These are phyloP conservation scores for Calonectria crousiana DNA, from an alignment of 2,329 filamentous ascomycete genomes.

Conservation along the genomic window DNA sequence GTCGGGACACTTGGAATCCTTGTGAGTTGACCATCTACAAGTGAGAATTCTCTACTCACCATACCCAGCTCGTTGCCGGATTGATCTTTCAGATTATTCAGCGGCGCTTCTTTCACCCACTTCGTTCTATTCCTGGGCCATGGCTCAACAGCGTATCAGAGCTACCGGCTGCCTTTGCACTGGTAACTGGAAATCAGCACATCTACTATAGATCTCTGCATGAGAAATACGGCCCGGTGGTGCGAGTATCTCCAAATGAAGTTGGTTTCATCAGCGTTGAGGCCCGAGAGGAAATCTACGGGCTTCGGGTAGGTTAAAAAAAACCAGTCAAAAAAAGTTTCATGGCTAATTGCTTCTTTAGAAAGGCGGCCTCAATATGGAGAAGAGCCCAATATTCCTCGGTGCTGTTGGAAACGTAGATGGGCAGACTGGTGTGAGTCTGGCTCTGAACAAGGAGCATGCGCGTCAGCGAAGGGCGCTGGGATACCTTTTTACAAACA, in stretches of 20 bases:
- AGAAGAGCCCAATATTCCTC: background rate
- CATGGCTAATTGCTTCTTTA: background rate
- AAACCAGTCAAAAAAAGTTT: too few species aligned
- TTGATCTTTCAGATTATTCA: background rate
- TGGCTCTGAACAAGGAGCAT: background rate
- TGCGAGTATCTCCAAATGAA: slow-evolving; percentile 7
- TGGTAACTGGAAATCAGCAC: background rate
- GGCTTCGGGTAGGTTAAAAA: background rate
- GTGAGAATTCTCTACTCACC: background rate
- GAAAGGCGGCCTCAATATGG: background rate
- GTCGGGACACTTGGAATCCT: background rate
- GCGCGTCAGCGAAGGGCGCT: background rate
- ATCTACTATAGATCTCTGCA: background rate
- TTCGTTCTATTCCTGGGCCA: background rate
- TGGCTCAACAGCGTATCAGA: background rate
- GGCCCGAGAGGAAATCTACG: slow-evolving; percentile 1
- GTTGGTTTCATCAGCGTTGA: slow-evolving; percentile 8
- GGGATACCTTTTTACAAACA: background rate
- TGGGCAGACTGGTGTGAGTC: background rate
- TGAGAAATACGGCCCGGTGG: slow-evolving; percentile 4
- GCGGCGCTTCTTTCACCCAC: background rate
- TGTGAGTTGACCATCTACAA: background rate
- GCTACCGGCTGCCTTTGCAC: background rate
- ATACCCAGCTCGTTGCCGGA: background rate
- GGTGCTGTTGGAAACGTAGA: slow-evolving; percentile 1